Evolutionary conservation across 2,329 filamentous ascomycete species (phyloP).

Genomic region (Pyricularia sp.): DNA sequence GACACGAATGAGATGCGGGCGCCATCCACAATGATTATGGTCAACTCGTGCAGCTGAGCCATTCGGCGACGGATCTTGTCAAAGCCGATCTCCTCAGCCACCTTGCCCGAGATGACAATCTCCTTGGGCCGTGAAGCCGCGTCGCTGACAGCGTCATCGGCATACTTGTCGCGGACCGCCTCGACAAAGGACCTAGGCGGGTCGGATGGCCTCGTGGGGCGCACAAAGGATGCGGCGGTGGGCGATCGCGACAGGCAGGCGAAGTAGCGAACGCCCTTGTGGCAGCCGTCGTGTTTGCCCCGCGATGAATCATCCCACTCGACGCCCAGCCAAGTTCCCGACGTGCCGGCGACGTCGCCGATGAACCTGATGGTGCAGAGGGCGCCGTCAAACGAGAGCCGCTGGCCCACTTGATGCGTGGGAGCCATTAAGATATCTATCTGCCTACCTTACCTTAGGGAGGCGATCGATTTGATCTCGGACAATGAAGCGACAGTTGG

Average conservation of each 20-base stretch:
- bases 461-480: not conserved
- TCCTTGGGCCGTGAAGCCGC: slow-evolving; percentile 23
- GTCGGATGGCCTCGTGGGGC: slow-evolving; percentile 65
- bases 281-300: slow-evolving; percentile 84
- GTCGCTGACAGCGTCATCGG: slow-evolving; percentile 37
- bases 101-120: slow-evolving; percentile 67
- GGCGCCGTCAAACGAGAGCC: slow-evolving; percentile 68
- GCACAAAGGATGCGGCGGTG: slow-evolving; percentile 79
- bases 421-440: slow-evolving; percentile 25
- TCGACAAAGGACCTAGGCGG: slow-evolving; percentile 63
- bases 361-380: slow-evolving; percentile 80
- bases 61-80: slow-evolving; percentile 81
- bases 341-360: slow-evolving; percentile 66
- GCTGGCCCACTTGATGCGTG: slow-evolving; percentile 51
- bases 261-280: slow-evolving; percentile 75
- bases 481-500: not conserved
- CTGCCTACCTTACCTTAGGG: no score
- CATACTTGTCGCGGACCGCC: slow-evolving; percentile 79
- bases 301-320: slow-evolving; percentile 88
- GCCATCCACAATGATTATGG: slow-evolving; percentile 74
- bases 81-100: slow-evolving; percentile 90
- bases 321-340: slow-evolving; percentile 80
- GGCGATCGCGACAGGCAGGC: slow-evolving; percentile 49
- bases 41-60: slow-evolving; percentile 67
- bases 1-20: slow-evolving; percentile 44